A percentile compares a stretch with the other conserved stretches of the same genome.
Conservation (phyloP, 2,329 filamentous ascomycete species). For the Talaromyces albobiverticillius region DNA sequence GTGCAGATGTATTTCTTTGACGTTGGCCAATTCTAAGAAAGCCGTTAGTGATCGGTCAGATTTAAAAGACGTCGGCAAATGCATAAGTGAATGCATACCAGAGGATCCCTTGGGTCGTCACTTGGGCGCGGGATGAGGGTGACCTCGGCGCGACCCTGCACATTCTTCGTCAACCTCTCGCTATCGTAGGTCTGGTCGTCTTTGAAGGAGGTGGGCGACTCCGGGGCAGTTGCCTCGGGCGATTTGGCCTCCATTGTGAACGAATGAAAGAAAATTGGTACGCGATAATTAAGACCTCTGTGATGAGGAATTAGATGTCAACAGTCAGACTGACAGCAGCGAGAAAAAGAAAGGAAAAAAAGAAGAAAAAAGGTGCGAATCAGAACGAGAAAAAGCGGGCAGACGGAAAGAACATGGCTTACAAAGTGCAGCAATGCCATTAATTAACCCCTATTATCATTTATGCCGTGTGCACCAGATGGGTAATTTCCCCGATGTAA, state of each 20-base stretch:
- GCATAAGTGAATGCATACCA: neutral
- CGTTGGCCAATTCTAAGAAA: neutral
- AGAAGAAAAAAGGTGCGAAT: no score
- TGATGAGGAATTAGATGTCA: no score
- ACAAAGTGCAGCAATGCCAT: no score
- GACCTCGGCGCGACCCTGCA: neutral
- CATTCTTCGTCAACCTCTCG: neutral
- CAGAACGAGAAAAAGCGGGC: no score
- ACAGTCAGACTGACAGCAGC: no score
- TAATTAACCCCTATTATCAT: no score
- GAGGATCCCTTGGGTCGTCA: neutral
- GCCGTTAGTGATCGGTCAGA: neutral
- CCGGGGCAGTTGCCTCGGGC: neutral
- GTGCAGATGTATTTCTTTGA: neutral
- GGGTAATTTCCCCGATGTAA: no score
- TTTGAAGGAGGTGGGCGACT: no score
- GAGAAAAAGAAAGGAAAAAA: no score
- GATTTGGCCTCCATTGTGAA: neutral
- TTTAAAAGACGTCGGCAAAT: neutral
- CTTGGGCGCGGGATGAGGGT: neutral
- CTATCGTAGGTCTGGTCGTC: neutral
- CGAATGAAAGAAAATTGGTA: neutral
- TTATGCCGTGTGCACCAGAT: no score
- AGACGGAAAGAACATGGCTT: no score
- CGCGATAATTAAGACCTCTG: no score